Conservation (phyloP, 202 grass and related monocot species). For the Eragrostis tef region DNA sequence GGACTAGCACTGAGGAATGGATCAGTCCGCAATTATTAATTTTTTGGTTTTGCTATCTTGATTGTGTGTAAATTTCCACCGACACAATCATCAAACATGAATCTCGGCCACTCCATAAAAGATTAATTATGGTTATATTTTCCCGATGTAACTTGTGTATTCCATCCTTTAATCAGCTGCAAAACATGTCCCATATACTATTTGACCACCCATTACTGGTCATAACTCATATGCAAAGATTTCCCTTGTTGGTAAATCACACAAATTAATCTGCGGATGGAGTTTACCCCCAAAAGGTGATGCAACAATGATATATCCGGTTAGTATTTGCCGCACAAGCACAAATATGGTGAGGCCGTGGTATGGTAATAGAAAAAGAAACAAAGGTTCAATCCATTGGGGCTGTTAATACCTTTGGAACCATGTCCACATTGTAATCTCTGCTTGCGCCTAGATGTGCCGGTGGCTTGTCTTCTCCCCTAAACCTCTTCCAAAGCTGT, state of each 20-base stretch:
- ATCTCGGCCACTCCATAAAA: constrained; percentile 5
- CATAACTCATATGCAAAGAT: background rate
- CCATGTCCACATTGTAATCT: constrained; percentile 76
- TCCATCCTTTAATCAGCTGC: background rate
- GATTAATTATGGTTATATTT: background rate
- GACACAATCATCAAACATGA: background rate
- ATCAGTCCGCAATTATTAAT: background rate
- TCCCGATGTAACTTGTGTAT: background rate
- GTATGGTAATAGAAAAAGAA: constrained; percentile 9
- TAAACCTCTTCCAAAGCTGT: constrained; percentile 76
- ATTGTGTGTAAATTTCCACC: background rate
- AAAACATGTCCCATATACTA: background rate
- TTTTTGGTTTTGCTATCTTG: background rate
- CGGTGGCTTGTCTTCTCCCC: constrained; percentile 63
- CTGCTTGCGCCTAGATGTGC: constrained; percentile 64
- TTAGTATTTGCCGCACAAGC: background rate
- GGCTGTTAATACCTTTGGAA: constrained; percentile 57
- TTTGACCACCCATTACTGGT: background rate
- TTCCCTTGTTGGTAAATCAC: background rate
- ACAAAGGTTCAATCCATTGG: background rate
- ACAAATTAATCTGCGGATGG: background rate
- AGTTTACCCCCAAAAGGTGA: background rate
- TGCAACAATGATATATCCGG: background rate
- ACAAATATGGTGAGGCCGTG: background rate
- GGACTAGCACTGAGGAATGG: background rate